phyloP scores from a whole-genome alignment of 306 rosid genomes.

The Prinsepia uniflora region DNA sequence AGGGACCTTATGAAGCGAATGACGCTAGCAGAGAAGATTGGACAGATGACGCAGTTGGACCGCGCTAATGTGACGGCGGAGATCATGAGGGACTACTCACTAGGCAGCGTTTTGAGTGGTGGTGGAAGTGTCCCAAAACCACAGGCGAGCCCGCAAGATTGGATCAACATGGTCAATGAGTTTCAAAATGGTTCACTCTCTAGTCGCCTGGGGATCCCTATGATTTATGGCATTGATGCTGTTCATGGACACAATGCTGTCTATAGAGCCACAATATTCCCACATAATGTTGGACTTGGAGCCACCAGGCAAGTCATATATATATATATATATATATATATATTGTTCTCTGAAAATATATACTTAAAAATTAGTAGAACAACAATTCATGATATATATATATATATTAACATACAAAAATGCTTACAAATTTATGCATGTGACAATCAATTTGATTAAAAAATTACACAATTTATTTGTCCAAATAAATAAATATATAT shows the following conservation, averaged over 20 bases:
- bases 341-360: not conserved
- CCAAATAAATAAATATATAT: no score
- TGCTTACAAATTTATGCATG: no score
- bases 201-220: conserved; percentile 28
- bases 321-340: no score
- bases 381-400: no score
- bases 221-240: conserved; percentile 32
- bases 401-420: no score
- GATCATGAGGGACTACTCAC: conserved; percentile 13
- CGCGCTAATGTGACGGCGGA: conserved; percentile 8
- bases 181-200: conserved; percentile 25
- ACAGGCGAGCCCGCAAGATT: conserved; percentile 13
- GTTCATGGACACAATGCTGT: conserved; percentile 35
- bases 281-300: conserved; percentile 35
- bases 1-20: conserved; percentile 22
- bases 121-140: conserved; percentile 24
- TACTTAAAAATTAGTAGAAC: no score
- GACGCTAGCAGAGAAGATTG: conserved; percentile 25
- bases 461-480: no score
- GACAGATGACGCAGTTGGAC: conserved; percentile 27
- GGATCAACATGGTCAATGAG: conserved; percentile 23
- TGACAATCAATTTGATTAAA: no score
- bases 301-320: conserved; percentile 29
- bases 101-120: conserved; percentile 26
- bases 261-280: conserved; percentile 30